phyloP scores from a whole-genome alignment of 2,329 filamentous ascomycete species.

The Phaeosphaeria sp. region DNA sequence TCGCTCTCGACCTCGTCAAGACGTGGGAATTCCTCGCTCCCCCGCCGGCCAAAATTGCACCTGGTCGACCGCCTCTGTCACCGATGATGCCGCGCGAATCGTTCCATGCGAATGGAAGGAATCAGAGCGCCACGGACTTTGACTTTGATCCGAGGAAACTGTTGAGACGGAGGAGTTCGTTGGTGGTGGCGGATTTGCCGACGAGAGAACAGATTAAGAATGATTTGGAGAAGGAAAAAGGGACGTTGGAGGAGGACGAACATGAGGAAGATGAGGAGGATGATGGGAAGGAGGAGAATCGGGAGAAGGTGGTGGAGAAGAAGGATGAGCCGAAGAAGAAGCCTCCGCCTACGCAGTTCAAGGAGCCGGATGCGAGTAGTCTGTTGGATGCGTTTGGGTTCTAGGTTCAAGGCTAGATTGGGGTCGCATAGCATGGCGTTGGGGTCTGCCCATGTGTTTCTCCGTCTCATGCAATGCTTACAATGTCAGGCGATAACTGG shows the following conservation, averaged over 20 bases:
- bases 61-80: slow-evolving; percentile 29
- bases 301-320: slow-evolving; percentile 9
- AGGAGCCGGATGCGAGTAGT: slow-evolving; percentile 90
- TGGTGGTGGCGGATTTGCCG: slow-evolving; percentile 80
- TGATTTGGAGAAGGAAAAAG: slow-evolving; percentile 22
- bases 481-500: background rate
- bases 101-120: slow-evolving; percentile 24
- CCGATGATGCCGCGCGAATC: slow-evolving; percentile 35
- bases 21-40: slow-evolving; percentile 79
- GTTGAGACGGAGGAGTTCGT: slow-evolving; percentile 73
- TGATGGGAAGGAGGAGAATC: slow-evolving; percentile 49
- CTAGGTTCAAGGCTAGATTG: slow-evolving; percentile 49
- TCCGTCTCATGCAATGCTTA: background rate
- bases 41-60: slow-evolving; percentile 27
- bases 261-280: slow-evolving; percentile 52
- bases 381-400: slow-evolving; percentile 94
- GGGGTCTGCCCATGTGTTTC: background rate
- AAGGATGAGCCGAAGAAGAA: slow-evolving; percentile 54
- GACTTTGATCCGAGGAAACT: slow-evolving; percentile 69
- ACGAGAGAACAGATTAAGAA: slow-evolving; percentile 30
- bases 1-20: slow-evolving; percentile 83
- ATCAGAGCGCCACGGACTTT: slow-evolving; percentile 35
- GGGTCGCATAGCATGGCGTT: slow-evolving; percentile 8
- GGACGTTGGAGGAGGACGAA: slow-evolving; percentile 27
- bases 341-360: slow-evolving; percentile 77